Evolutionary conservation across 306 rosid species (phyloP), one percentile per base, ranked within the genome.

Genomic region (Datisca glomerata): DNA sequence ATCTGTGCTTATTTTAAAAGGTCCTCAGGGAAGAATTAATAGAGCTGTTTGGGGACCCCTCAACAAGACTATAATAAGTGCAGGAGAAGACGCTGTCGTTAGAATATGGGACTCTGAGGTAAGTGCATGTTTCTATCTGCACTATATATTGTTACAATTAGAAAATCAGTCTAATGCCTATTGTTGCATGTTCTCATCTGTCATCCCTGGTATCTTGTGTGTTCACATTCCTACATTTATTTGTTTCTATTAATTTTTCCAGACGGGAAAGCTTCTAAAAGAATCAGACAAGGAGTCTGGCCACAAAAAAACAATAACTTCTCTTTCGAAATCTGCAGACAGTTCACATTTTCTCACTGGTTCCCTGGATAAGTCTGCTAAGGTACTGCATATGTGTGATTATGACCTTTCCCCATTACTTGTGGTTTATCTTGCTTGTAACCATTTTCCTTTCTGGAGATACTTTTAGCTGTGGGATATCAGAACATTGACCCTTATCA

Each of bases 31-130:
- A 55, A 77, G 97, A 69, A 76, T 89, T 2, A 83, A 83, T 34
- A 79, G 97, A 59, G 97, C 97, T 53, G 60, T 83, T 39, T 89
- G 97, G 97, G 97, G 97, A 12, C 93, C 95, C 1, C 67, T 89
- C 15, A 83, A 83, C 60, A 53, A 24, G 25, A 83, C 93, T 29
- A 80, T 89, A 41, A 70, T 89, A 22, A 89, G 95, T 64, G 95
- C 66, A 0, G 97, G 97, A 38, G 97, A 89, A 80, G 97, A 89
- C 51, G 61, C 91, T 2, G 43, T 79, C 1, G 8, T 89, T 66
- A 91, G 97, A 8, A 66, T 83, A 21, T 89, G 97, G 97, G 97
- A 89, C 63, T 49, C 95, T 43, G 97, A 89, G 95, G 91, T 74
- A 49, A 33, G 13, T 50, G 27, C 43, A 39, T 13, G 0, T 24